Evolutionary conservation across 176 grass and related monocot genomes (phyloP), one percentile per base, ranked within the genome.

Genomic region (Triticum turgidum): DNA sequence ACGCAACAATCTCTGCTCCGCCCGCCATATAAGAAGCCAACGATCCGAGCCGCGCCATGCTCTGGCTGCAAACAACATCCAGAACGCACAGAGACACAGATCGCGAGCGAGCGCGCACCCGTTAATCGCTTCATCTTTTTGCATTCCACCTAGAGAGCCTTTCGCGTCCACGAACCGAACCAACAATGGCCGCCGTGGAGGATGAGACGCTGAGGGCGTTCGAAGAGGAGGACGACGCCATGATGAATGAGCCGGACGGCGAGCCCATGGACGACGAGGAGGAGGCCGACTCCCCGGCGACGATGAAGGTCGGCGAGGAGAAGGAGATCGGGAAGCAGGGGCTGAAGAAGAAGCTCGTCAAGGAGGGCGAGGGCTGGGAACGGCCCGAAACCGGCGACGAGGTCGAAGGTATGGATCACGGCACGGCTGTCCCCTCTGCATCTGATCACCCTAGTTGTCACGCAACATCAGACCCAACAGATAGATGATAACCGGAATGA

Each of bases 271-370:
- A 62, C 8, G 88, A 72, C 0, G 85, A 41, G 38, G 92, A 79
- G 5, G 80, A 70, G 49, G 61, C 30, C 3, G 20, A 49, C 29
- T 69, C 66, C 47, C 37, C 78, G 1, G 20, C 11, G 27, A 29
- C 41, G 37, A 49, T 90, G 73, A 91, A 95, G 89, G 89, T 61
- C 3, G 95, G 95, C 14, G 91, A 95, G 70, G 95, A 95, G 91
- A 95, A 93, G 86, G 95, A 92, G 91, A 82, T 98, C 67, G 93
- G 95, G 67, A 98, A 90, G 73, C 72, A 92, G 75, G 95, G 93
- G 5, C 93, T 95, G 14, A 92, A 86, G 88, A 98, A 98, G 91
- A 90, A 85, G 83, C 89, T 98, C 47, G 9, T 95, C 24, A 98
- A 82, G 89, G 91, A 93, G 52, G 95, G 95, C 5, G 87, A 93